A percentile compares a stretch with the other conserved stretches of the same genome.
Evolutionary conservation across 2,329 filamentous ascomycete species (phyloP).

Genomic region (Chaetomium strumarium): DNA sequence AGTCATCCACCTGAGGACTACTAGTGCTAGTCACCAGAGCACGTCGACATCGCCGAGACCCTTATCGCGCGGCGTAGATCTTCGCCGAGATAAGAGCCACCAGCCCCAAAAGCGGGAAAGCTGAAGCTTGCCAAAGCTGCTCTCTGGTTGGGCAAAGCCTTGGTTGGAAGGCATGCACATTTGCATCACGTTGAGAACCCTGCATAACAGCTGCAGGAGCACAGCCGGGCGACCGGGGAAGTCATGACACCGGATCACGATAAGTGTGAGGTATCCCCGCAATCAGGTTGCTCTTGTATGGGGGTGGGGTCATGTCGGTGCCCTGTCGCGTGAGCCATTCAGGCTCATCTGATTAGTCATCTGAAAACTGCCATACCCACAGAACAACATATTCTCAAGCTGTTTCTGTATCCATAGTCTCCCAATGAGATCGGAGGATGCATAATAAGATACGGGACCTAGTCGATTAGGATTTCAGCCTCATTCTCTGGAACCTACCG

Average conservation of each 20-base stretch:
- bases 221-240: neutral
- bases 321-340: too few relatives aligned
- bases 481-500: too few relatives aligned
- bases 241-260: neutral
- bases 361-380: too few relatives aligned
- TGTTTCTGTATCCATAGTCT: too few relatives aligned
- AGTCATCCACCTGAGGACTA: conserved; percentile 12
- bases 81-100: conserved; percentile 2
- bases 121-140: neutral
- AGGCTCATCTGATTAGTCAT: too few relatives aligned
- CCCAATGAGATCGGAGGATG: too few relatives aligned
- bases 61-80: conserved; percentile 11
- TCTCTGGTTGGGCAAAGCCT: conserved; percentile 7
- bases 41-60: neutral
- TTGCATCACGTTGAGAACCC: neutral
- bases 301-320: neutral
- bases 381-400: too few relatives aligned
- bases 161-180: conserved; percentile 2
- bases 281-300: neutral
- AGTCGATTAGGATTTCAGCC: too few relatives aligned
- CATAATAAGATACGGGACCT: too few relatives aligned
- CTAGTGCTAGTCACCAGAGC: conserved; percentile 10
- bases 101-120: conserved; percentile 3
- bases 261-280: conserved; percentile 3
- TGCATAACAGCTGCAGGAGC: neutral